A percentile compares a stretch with the other conserved stretches of the same genome.
These are phyloP conservation scores for Leccinum incarnatum DNA, from an alignment of 768 basidiomycete species.

Conservation along the genomic window DNA sequence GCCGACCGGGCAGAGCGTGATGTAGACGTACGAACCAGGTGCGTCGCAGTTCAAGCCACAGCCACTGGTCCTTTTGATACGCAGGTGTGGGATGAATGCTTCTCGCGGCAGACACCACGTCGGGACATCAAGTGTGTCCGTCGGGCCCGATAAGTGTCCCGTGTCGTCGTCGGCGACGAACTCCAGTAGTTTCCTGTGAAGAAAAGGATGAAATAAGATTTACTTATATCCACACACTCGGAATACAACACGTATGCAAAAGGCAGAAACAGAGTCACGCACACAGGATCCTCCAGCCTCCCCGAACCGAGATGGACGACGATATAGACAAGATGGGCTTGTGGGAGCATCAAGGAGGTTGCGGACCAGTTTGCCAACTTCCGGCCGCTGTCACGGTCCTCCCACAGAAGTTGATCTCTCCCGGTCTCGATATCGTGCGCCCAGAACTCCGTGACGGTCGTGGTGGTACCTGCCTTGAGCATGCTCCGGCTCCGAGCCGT, in stretches of 20 bases:
- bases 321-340: constrained; percentile 17
- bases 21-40: constrained; percentile 12
- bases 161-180: constrained; percentile 19
- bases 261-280: background rate
- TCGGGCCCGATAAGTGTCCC: constrained; percentile 6
- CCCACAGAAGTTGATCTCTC: constrained; percentile 16
- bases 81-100: constrained; percentile 12
- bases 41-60: background rate
- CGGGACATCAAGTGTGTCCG: constrained; percentile 15
- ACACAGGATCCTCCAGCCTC: constrained; percentile 14
- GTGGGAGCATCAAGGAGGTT: constrained; percentile 4
- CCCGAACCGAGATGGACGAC: constrained; percentile 11
- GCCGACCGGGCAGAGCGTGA: constrained; percentile 12
- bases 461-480: background rate
- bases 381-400: constrained; percentile 3
- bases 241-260: background rate
- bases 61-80: background rate
- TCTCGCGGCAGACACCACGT: constrained; percentile 11
- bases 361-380: constrained; percentile 6
- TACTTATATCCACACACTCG: background rate
- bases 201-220: background rate
- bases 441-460: background rate
- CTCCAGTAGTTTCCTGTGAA: constrained; percentile 17
- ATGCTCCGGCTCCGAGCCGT: background rate
- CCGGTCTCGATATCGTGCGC: constrained; percentile 15